phyloP scores from a whole-genome alignment of 2,329 filamentous ascomycete genomes.

The Claviceps monticola region DNA sequence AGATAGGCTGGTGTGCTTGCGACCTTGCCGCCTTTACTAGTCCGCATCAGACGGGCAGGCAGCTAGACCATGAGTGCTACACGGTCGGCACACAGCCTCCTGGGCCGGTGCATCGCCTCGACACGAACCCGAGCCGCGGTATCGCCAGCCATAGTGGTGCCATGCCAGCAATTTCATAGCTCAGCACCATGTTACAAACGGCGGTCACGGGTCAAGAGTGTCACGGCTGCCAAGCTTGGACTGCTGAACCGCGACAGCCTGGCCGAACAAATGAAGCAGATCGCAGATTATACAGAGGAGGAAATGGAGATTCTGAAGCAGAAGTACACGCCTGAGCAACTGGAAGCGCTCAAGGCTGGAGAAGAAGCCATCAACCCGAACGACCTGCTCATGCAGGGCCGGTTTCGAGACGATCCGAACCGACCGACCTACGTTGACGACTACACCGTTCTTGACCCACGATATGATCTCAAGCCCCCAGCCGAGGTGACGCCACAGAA shows the following conservation, averaged over 20 bases:
- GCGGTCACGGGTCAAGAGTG: constrained; percentile 37
- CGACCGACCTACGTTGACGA: constrained; percentile 68
- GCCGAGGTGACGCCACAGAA: constrained; percentile 36
- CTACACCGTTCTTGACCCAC: constrained; percentile 61
- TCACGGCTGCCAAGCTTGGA: constrained; percentile 38
- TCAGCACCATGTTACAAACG: constrained; percentile 32
- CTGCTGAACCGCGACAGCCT: constrained; percentile 30
- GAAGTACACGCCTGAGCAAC: constrained; percentile 68
- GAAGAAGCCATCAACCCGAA: constrained; percentile 61
- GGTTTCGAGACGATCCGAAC: constrained; percentile 59
- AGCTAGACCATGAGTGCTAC: constrained; percentile 40
- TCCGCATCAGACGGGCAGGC: constrained; percentile 2
- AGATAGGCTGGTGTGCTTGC: background rate
- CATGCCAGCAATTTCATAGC: constrained; percentile 36
- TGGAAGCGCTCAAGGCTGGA: constrained; percentile 67
- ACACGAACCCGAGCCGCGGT: constrained; percentile 13
- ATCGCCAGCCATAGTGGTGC: constrained; percentile 11
- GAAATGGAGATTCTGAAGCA: constrained; percentile 48
- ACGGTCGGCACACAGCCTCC: constrained; percentile 39
- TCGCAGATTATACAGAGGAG: constrained; percentile 51
- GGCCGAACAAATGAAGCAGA: constrained; percentile 29
- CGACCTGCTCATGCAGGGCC: constrained; percentile 62
- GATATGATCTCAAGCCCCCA: constrained; percentile 56
- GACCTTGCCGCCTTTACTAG: background rate
- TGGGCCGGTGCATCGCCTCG: constrained; percentile 34